Evolutionary conservation across 768 basidiomycete genomes (phyloP).

Genomic region (Tulasnella sp.): DNA sequence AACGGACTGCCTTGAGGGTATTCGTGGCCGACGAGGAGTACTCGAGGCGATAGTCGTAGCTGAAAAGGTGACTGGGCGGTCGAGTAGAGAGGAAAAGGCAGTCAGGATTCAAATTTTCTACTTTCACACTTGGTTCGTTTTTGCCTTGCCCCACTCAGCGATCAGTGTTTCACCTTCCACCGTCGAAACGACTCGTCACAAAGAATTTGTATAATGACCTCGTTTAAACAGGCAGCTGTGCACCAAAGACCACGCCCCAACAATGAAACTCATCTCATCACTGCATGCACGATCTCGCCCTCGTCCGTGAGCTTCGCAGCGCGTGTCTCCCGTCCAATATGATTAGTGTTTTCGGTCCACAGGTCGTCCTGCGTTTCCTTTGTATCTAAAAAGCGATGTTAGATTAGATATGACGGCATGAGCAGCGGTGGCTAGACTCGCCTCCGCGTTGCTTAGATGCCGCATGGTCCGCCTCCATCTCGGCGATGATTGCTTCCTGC

Average conservation of each 20-base stretch:
- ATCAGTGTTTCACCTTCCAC: neutral
- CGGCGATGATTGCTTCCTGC: conserved; percentile 66
- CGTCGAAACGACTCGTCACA: neutral
- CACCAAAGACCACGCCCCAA: neutral
- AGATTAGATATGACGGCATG: conserved; percentile 10
- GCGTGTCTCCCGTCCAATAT: conserved; percentile 1
- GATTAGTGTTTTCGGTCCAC: conserved; percentile 5
- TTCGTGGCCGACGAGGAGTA: neutral
- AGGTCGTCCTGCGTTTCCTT: neutral
- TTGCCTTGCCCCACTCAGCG: neutral
- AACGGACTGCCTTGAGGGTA: neutral
- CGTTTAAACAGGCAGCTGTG: conserved; percentile 4
- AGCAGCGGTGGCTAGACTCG: neutral
- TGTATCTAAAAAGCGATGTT: conserved; percentile 1
- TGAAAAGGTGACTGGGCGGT: neutral
- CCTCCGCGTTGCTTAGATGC: conserved; percentile 1
- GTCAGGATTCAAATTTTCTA: conserved; percentile 9
- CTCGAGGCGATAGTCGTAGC: neutral
- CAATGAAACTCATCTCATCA: neutral
- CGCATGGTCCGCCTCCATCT: conserved; percentile 50
- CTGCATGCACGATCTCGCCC: conserved; percentile 1
- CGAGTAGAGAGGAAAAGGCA: neutral
- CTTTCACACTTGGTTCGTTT: neutral
- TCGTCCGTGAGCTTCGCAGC: neutral
- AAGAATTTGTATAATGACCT: neutral